Conservation (phyloP, 345 rosid genomes). For the Salix dunnii region DNA sequence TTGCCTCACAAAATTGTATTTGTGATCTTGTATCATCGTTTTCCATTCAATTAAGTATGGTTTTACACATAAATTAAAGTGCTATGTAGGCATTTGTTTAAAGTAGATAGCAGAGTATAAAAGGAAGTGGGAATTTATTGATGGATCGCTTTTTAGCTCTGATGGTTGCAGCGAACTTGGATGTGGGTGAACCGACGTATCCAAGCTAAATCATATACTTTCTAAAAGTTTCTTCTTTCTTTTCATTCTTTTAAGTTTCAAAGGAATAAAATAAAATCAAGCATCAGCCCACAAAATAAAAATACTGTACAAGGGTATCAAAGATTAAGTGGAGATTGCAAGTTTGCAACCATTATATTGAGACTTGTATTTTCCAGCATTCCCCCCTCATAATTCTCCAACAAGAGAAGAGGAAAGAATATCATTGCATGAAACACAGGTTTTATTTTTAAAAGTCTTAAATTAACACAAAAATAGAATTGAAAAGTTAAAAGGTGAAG, state of each 20-base stretch:
- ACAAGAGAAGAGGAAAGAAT: background rate
- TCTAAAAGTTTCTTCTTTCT: background rate
- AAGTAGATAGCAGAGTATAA: background rate
- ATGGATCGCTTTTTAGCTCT: background rate
- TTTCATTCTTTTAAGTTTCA: background rate
- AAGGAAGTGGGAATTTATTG: background rate
- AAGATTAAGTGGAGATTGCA: conserved; percentile 5
- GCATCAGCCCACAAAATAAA: background rate
- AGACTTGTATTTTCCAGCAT: background rate
- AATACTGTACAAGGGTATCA: background rate
- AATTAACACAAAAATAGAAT: background rate
- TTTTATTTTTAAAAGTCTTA: background rate
- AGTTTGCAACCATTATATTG: background rate
- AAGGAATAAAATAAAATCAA: conserved; percentile 1
- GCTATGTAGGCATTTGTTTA: background rate
- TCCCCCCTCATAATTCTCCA: background rate
- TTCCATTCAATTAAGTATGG: background rate
- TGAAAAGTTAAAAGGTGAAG: background rate
- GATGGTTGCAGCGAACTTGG: conserved; percentile 26
- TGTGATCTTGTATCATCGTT: background rate
- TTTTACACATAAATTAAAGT: background rate
- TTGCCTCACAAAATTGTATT: background rate
- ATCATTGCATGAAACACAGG: background rate
- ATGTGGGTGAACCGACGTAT: conserved; percentile 30
- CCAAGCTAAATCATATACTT: conserved; percentile 4